These are phyloP conservation scores for Medicago lupulina DNA, from an alignment of 306 rosid species.

Conservation along the genomic window DNA sequence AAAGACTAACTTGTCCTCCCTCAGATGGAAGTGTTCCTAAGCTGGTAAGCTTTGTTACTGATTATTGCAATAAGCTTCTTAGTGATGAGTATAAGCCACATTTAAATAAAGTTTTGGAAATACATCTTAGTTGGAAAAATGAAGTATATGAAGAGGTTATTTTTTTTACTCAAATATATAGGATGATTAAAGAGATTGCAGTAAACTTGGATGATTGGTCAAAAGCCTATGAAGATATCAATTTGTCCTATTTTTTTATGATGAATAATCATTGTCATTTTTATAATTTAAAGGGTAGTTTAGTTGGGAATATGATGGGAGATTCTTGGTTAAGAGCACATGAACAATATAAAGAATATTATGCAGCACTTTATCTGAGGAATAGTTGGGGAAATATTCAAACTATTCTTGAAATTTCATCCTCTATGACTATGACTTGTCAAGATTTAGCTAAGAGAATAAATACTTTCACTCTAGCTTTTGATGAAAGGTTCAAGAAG, in stretches of 20 bases:
- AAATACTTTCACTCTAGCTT: conserved; percentile 61
- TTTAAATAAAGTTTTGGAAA: conserved; percentile 63
- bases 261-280: conserved; percentile 93
- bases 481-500: conserved; percentile 66
- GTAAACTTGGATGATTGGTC: conserved; percentile 84
- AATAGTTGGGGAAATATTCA: conserved; percentile 76
- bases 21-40: conserved; percentile 77
- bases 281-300: conserved; percentile 62
- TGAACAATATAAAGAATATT: conserved; percentile 79
- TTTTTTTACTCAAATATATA: conserved; percentile 51
- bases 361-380: conserved; percentile 75
- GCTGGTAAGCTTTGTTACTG: conserved; percentile 71
- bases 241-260: conserved; percentile 79
- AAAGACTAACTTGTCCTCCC: conserved; percentile 73
- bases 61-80: conserved; percentile 72
- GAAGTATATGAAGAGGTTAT: conserved; percentile 55
- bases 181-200: conserved; percentile 67
- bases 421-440: conserved; percentile 31
- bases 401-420: conserved; percentile 49
- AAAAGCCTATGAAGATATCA: conserved; percentile 67
- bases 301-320: conserved; percentile 82
- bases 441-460: conserved; percentile 57
- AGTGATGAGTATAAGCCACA: conserved; percentile 62
- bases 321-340: conserved; percentile 81
- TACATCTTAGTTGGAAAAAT: conserved; percentile 70